Evolutionary conservation across 2,329 filamentous ascomycete species (phyloP).

Genomic region (Ophiognomonia clavigignenti-juglandacearum): DNA sequence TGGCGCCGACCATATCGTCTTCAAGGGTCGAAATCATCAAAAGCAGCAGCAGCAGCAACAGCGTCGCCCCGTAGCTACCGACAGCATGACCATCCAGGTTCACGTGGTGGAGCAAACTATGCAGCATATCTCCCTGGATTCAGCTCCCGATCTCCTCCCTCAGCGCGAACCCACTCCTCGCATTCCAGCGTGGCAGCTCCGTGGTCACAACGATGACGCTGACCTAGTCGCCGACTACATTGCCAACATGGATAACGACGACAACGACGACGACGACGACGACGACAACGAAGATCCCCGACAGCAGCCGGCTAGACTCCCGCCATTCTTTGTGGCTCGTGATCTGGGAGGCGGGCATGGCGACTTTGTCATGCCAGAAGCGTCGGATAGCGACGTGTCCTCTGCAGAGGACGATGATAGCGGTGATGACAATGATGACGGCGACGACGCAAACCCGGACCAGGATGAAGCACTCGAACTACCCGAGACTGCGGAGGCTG

Average conservation of each 20-base stretch:
- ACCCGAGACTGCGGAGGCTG: conserved; percentile 17
- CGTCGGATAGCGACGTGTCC: conserved; percentile 36
- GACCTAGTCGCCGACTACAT: conserved; percentile 66
- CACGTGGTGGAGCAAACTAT: conserved; percentile 12
- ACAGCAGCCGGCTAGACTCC: conserved; percentile 15
- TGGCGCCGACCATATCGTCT: conserved; percentile 65
- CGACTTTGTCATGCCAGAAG: conserved; percentile 33
- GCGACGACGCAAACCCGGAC: no score
- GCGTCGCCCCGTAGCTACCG: conserved; percentile 7
- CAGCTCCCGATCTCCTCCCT: background rate
- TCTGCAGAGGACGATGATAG: conserved; percentile 25
- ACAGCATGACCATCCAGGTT: conserved; percentile 22
- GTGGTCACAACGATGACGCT: conserved; percentile 35
- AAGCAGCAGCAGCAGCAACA: conserved; percentile 13
- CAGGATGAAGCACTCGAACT: conserved; percentile 20
- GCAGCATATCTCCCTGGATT: conserved; percentile 9
- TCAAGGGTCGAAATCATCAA: conserved; percentile 34
- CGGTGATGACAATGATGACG: conserved; percentile 26
- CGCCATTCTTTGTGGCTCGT: conserved; percentile 24
- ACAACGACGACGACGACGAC: conserved; percentile 21
- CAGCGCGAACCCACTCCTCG: background rate
- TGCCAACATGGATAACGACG: conserved; percentile 51
- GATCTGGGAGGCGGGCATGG: conserved; percentile 41
- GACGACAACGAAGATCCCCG: conserved; percentile 21
- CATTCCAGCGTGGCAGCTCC: conserved; percentile 15